Evolutionary conservation across 2,329 filamentous ascomycete genomes (phyloP), one percentile per base, ranked within the genome.

Genomic region (Verticillium isaacii): DNA sequence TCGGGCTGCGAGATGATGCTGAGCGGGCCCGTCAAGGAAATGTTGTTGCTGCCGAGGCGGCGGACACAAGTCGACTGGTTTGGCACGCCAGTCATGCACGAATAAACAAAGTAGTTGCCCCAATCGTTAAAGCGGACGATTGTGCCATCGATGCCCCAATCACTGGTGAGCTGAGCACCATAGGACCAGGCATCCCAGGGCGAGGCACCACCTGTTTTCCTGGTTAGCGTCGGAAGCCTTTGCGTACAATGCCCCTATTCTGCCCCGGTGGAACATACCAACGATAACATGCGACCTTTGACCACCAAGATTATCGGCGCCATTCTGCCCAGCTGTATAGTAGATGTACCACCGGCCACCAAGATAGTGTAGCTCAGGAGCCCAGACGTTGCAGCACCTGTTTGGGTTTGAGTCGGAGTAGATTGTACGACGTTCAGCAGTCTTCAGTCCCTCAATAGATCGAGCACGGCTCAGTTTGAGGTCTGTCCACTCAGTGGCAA

Each of bases 351-450:
- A 80, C 19, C 60, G 67, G 15, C 71, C 73, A n/a, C 78, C 75
- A 8, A 85, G 68, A 61, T 79, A 80, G 66, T 85, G 83, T 0
- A 85, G 72, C 66, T 85, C 83, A 0, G 83, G 84, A 0, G 84
- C 83, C 84, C 84, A 87, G 41, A 86, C 78, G 60, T 84, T 85
- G 69, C 81, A 82, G 70, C 80, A 82, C 17, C 81, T 74, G 4
- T 72, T 73, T 1, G 82, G 68, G 17, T 77, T 78, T 5, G 70
- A 72, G 61, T 82, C 80, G 0, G 75, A 77, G 73, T 81, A 86
- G 32, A 86, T 80, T 2, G 75, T 68, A 64, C 82, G 84, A 23
- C 76, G 79, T 41, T 79, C 75, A 0, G 78, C 82, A 0, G 76
- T 81, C 73, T 85, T 84, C n/a, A 87, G 70, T 0, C 82, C 83